Percentiles rank a stretch among this genome's conserved stretches.
phyloP scores from a whole-genome alignment of 1,284 basidiomycete genomes.

The Retiboletus fuscus region DNA sequence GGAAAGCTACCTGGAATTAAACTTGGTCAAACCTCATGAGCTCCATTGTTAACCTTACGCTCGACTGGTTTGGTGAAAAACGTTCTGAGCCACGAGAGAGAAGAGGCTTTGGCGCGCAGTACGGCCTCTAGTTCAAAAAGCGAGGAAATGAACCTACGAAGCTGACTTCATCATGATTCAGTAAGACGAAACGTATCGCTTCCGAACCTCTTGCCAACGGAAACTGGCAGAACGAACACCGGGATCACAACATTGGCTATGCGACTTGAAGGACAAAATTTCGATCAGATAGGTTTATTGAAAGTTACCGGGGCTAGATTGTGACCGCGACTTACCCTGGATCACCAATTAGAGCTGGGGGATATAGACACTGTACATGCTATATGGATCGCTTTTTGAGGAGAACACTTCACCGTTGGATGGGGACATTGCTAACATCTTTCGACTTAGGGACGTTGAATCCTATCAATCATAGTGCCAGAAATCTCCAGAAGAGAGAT shows the following conservation, averaged over 20 bases:
- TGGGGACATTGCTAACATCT: neutral
- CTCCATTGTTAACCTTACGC: conserved; percentile 9
- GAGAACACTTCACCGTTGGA: too few relatives aligned
- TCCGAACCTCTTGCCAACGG: conserved; percentile 1
- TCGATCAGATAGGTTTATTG: neutral
- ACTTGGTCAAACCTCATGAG: neutral
- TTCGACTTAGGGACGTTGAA: neutral
- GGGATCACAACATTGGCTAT: conserved; percentile 1
- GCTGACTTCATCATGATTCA: neutral
- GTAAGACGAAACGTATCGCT: neutral
- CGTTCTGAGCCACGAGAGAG: neutral
- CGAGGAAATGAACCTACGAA: neutral
- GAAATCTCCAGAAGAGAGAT: neutral
- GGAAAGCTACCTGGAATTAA: neutral
- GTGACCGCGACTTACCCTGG: conserved; percentile 7
- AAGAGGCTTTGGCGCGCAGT: neutral
- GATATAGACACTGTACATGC: neutral
- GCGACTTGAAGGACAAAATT: neutral
- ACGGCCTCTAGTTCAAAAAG: conserved; percentile 15
- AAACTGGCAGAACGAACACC: neutral
- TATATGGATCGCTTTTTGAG: neutral
- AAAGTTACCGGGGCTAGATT: too few relatives aligned
- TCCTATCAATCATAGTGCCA: neutral
- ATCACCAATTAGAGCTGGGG: neutral
- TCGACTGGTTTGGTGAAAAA: conserved; percentile 1